Percentiles rank a stretch among this genome's conserved stretches.
Evolutionary conservation across 495 filamentous ascomycete species (phyloP).

Genomic region (Sordaria brevicollis): DNA sequence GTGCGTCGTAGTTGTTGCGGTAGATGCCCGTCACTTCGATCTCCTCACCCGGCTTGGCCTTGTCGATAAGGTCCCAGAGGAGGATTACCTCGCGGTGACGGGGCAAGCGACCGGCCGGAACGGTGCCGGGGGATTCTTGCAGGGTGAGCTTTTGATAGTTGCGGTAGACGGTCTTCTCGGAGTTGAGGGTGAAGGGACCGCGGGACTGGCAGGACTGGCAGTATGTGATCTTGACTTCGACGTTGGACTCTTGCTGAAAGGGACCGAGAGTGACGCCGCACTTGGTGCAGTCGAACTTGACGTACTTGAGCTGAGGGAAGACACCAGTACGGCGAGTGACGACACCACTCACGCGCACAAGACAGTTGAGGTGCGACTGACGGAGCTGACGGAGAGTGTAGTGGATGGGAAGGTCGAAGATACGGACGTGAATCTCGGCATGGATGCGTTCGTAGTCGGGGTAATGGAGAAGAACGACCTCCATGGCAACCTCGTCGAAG

Average conservation of each 20-base stretch:
- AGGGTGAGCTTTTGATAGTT: constrained; percentile 98
- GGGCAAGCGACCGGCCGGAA: constrained; percentile 91
- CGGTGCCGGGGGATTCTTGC: constrained; percentile 94
- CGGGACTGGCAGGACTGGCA: constrained; percentile 97
- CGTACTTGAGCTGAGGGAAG: constrained; percentile 95
- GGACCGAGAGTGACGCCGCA: constrained; percentile 87
- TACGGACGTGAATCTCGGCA: constrained; percentile 94
- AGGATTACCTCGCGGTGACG: constrained; percentile 92
- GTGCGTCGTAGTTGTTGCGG: constrained; percentile 95
- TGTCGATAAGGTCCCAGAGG: constrained; percentile 94
- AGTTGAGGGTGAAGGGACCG: constrained; percentile 92
- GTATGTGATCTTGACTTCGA: constrained; percentile 91
- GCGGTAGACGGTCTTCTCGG: constrained; percentile 97
- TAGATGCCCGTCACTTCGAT: constrained; percentile 96
- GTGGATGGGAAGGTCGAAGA: constrained; percentile 84
- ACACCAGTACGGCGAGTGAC: constrained; percentile 95
- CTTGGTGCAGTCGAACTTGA: constrained; percentile 93
- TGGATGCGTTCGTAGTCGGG: constrained; percentile 97
- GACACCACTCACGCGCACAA: constrained; percentile 89
- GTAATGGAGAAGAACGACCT: constrained; percentile 89
- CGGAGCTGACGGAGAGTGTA: constrained; percentile 97
- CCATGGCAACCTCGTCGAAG: constrained; percentile 95
- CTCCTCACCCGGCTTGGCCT: constrained; percentile 94
- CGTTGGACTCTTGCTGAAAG: constrained; percentile 92
- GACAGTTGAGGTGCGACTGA: constrained; percentile 92